These are phyloP conservation scores for Pichia sp. DNA, from an alignment of 1,139 yeast species.

Conservation along the genomic window DNA sequence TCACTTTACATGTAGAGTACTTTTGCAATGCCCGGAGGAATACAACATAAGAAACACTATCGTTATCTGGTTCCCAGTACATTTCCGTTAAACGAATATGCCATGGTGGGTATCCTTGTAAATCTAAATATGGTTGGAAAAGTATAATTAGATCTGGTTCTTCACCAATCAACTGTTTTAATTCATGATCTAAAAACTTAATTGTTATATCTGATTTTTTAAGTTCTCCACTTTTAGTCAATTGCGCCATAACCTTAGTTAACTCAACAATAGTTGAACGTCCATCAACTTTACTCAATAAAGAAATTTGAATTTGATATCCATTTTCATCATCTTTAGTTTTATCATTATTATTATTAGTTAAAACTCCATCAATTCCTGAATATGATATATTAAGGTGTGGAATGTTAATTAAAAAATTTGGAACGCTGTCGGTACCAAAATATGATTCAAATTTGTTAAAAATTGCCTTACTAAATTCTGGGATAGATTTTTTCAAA, in stretches of 20 bases:
- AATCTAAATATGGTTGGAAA: conserved; percentile 79
- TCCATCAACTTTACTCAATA: conserved; percentile 78
- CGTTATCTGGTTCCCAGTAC: conserved; percentile 84
- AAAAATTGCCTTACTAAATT: conserved; percentile 52
- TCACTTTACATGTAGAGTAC: conserved; percentile 75
- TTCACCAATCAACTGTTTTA: conserved; percentile 68
- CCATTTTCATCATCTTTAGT: conserved; percentile 20
- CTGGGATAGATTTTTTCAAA: conserved; percentile 48
- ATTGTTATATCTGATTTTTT: conserved; percentile 64
- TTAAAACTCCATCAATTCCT: conserved; percentile 32
- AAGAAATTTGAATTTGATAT: conserved; percentile 54
- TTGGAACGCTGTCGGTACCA: conserved; percentile 66
- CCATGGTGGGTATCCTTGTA: conserved; percentile 98
- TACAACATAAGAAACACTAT: conserved; percentile 73
- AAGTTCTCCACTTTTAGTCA: conserved; percentile 59
- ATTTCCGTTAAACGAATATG: conserved; percentile 86
- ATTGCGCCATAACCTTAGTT: conserved; percentile 77
- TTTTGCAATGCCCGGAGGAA: conserved; percentile 78
- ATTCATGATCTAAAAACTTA: conserved; percentile 67
- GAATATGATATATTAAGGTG: conserved; percentile 48
- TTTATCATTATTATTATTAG: conserved; percentile 1
- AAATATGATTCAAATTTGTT: conserved; percentile 65
- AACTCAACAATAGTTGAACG: conserved; percentile 84
- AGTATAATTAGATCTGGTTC: conserved; percentile 87
- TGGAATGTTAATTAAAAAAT: conserved; percentile 53